Evolutionary conservation across 2,329 filamentous ascomycete genomes (phyloP).

Genomic region (Fusarium temperatum): DNA sequence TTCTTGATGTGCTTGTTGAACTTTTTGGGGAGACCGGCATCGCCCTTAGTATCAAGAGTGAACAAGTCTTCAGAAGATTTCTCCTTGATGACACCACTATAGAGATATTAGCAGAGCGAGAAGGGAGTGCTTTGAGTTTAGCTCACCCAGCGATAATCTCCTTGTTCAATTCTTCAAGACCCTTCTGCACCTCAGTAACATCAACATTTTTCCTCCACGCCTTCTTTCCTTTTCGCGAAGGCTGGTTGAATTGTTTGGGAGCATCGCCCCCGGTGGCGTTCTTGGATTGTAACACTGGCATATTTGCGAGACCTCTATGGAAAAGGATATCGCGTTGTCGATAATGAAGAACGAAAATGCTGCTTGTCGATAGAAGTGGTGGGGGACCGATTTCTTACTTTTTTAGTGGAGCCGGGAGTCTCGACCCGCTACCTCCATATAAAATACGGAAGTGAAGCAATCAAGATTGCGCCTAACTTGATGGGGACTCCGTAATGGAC

Average conservation of each 20-base stretch:
- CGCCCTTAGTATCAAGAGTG: slow-evolving; percentile 79
- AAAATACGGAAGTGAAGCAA: background rate
- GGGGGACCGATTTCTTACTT: slow-evolving; percentile 42
- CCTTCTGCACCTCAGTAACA: slow-evolving; percentile 83
- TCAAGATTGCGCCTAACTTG: slow-evolving; percentile 2
- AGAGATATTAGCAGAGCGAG: slow-evolving; percentile 28
- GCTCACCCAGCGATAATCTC: slow-evolving; percentile 88
- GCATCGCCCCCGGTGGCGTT: slow-evolving; percentile 62
- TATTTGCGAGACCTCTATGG: slow-evolving; percentile 44
- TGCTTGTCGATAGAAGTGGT: slow-evolving; percentile 37
- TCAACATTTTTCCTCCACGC: slow-evolving; percentile 99
- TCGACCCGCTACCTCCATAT: slow-evolving; percentile 14
- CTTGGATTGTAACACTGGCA: slow-evolving; percentile 63
- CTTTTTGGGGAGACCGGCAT: slow-evolving; percentile 71
- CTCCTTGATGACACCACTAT: slow-evolving; percentile 85
- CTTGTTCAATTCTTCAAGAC: slow-evolving; percentile 84
- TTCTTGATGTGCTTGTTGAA: slow-evolving; percentile 75
- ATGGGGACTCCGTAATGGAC: slow-evolving; percentile 13
- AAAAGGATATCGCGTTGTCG: slow-evolving; percentile 16
- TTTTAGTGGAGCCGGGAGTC: slow-evolving; percentile 40
- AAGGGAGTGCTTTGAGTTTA: background rate
- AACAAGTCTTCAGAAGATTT: slow-evolving; percentile 87
- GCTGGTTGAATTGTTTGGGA: slow-evolving; percentile 84
- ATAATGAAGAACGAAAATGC: slow-evolving; percentile 28
- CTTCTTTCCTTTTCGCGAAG: slow-evolving; percentile 97